Base-by-base conservation (phyloP, 495 filamentous ascomycete genomes). In the Penicillium lividum region DNA sequence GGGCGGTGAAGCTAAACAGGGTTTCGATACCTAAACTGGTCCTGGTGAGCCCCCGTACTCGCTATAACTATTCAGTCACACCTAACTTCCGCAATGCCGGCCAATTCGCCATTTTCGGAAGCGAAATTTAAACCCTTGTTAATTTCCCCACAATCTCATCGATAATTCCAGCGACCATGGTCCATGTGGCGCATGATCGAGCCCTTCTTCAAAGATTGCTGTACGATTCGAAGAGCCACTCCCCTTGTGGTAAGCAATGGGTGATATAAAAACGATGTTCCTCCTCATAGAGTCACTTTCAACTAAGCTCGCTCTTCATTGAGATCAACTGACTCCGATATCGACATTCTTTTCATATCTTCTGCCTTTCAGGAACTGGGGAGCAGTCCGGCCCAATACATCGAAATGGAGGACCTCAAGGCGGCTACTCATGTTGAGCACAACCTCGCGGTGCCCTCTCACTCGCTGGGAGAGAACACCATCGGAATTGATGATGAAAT, bases 401-500 rank as follows among this genome's bases (percentile, higher is more conserved):
- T 40, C 31, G 11, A 28, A 15, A 57, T 57, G 54, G 54, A 57
- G 45, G 54, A 58, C 22, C 8, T 46, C n/a, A 58, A 58, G n/a
- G 40, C 49, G 2, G 30, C 56, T 16, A 22, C 27, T 22, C 56
- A 58, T 48, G 29, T 48, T 36, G 49, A 58, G 56, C 56, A 58
- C 22, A 33, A 53, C 9, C 49, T 58, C 50, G 49, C 56, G 3
- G 56, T 58, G 18, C 56, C 56, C 25, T 25, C 56, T 4, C 56
- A 58, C 30, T 46, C 56, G 9, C 31, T 54, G 52, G 56, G 51
- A 0, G 55, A 43, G 11, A 49, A 59, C 42, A 62, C 60, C 13
- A 54, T 62, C 29, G 60, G 55, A 45, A 59, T 62, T 28, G 60
- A 62, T 10, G 60, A 62, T 34, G 56, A 59, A 33, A 48, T 55